Evolutionary conservation across 73 alveolate species (phyloP).

Genomic region (Paramecium tetraurelia): DNA sequence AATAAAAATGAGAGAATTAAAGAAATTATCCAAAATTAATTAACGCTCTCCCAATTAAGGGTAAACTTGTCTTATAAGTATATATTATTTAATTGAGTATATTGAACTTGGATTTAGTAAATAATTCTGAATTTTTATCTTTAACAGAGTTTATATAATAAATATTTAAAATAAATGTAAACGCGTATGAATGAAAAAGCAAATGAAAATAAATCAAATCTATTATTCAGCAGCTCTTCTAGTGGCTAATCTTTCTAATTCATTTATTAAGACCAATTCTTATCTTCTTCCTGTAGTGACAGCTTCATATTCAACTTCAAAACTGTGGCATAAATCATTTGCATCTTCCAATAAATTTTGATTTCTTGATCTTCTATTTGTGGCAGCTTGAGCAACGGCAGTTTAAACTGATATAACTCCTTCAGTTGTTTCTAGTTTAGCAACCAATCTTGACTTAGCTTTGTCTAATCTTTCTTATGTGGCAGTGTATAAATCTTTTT

Average conservation of each 20-base stretch:
- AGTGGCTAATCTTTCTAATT: constrained; percentile 35
- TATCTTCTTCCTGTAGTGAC: constrained; percentile 40
- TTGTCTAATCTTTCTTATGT: background rate
- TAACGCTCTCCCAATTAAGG: too few relatives aligned
- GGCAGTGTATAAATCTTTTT: background rate
- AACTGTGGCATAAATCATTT: background rate
- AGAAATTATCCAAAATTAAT: too few relatives aligned
- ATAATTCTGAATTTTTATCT: too few relatives aligned
- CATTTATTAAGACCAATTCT: constrained; percentile 30
- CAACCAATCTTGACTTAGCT: background rate
- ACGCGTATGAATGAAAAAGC: background rate
- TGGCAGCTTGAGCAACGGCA: constrained; percentile 44
- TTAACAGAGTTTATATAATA: background rate
- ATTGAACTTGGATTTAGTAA: too few relatives aligned
- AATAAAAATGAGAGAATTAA: background rate
- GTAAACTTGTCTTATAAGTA: too few relatives aligned
- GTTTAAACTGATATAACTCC: constrained; percentile 41
- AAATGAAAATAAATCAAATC: background rate
- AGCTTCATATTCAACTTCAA: constrained; percentile 36
- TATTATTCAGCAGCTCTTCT: constrained; percentile 51
- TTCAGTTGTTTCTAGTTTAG: background rate
- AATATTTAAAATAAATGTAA: background rate
- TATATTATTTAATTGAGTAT: too few relatives aligned
- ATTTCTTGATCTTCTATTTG: constrained; percentile 35
- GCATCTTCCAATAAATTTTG: constrained; percentile 37